phyloP scores from a whole-genome alignment of 208 protist species.

The Leishmania guyanensis region DNA sequence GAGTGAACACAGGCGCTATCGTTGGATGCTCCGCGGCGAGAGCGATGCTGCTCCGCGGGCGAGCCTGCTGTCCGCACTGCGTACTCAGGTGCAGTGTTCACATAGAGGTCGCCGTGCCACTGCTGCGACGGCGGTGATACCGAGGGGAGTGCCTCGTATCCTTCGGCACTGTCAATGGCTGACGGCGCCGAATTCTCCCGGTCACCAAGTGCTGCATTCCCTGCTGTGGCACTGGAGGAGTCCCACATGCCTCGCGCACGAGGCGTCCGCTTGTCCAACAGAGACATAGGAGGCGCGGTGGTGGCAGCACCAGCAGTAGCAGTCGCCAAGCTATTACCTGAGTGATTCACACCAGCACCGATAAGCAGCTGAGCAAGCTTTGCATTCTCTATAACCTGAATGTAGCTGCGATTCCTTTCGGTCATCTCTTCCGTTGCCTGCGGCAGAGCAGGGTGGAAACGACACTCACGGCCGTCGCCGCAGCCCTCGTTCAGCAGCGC shows the following conservation, averaged over 20 bases:
- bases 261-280: neutral
- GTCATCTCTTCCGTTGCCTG: constrained; percentile 11
- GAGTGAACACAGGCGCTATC: neutral
- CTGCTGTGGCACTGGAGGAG: neutral
- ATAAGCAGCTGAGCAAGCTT: neutral
- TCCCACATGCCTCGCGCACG: neutral
- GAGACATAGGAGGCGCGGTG: neutral
- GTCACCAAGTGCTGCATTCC: neutral
- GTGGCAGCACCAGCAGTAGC: neutral
- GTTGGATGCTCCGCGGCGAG: neutral
- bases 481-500: constrained; percentile 3
- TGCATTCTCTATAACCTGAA: constrained; percentile 15
- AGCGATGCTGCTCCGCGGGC: neutral
- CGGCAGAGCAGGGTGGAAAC: constrained; percentile 25
- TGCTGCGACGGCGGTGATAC: neutral
- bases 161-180: neutral
- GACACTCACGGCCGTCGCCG: constrained; percentile 12
- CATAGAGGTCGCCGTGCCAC: neutral
- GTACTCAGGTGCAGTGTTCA: neutral
- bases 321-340: neutral
- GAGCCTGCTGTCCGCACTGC: neutral
- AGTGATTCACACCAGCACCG: neutral
- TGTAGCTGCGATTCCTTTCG: constrained; percentile 1
- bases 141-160: neutral
- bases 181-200: neutral